Evolutionary conservation across 2,329 filamentous ascomycete genomes (phyloP), one percentile per base, ranked within the genome.

Genomic region (Rugonectria rugulosa): DNA sequence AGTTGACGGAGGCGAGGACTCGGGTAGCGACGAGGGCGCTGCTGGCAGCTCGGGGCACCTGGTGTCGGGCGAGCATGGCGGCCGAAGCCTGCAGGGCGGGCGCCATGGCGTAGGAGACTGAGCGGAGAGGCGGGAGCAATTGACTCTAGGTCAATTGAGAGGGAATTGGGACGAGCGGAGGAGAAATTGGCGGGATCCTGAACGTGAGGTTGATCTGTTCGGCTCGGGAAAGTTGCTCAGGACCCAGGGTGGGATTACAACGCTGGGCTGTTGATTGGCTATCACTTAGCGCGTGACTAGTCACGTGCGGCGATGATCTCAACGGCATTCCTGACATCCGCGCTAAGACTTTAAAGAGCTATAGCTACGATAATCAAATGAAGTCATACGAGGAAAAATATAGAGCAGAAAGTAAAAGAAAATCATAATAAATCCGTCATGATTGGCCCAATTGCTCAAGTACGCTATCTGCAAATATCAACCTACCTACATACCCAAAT

Each of bases 221-320:
- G 65, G 62, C 65, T 64, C 52, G 53, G 47, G 66, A 68, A 68
- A 68, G 64, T 68, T 68, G 66, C 66, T 65, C 66, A 68, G 57
- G 70, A 70, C 66, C 68, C 72, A 73, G 75, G 73, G 68, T 67
- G 66, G 65, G 74, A 77, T 77, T 75, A 77, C 75, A 77, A 70
- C 71, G 66, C 64, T 68, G 20, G 68, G 60, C 57, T 47, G 43
- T 38, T 76, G 72, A 77, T 77, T 77, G 73, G 32, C 73, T 44
- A 60, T 6, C 6, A 10, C 5, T 0, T 0, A 0, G 12, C 68
- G 34, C 70, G 71, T 73, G 70, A 66, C 11, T 0, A 20, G 1
- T 40, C 71, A 73, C 70, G 71, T 75, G 68, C 65, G 20, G 20
- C 19, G 15, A 15, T 32, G 34, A 21, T 8, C 26, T 36, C 29